A percentile compares a stretch with the other conserved stretches of the same genome.
phyloP scores from a whole-genome alignment of 805 yeast species.

The Phaffomyces thermotolerans region DNA sequence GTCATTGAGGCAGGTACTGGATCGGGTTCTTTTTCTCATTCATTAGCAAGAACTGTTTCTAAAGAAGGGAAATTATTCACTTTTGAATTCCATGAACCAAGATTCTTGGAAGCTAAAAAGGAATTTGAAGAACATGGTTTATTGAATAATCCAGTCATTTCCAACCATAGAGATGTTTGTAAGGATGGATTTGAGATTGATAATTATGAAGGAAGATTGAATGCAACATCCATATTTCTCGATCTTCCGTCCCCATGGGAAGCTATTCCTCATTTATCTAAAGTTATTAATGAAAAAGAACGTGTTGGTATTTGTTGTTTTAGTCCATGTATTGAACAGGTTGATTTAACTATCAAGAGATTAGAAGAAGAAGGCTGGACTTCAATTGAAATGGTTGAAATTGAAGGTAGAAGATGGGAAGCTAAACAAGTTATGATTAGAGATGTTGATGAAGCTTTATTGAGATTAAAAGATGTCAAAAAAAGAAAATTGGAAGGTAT shows the following conservation, averaged over 20 bases:
- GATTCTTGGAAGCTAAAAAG: constrained; percentile 67
- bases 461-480: constrained; percentile 73
- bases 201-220: constrained; percentile 29
- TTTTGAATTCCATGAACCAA: constrained; percentile 84
- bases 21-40: constrained; percentile 91
- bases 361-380: constrained; percentile 76
- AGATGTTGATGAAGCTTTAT: constrained; percentile 70
- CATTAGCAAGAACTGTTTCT: constrained; percentile 70
- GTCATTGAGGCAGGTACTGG: constrained; percentile 99
- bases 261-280: constrained; percentile 68
- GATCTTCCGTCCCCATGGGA: constrained; percentile 97
- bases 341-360: constrained; percentile 73
- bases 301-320: constrained; percentile 83
- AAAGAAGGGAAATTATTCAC: constrained; percentile 60
- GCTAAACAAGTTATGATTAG: constrained; percentile 85
- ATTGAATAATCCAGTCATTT: constrained; percentile 38
- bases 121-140: constrained; percentile 77
- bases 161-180: constrained; percentile 92
- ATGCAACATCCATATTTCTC: constrained; percentile 72
- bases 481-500: constrained; percentile 60
- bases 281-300: constrained; percentile 46
- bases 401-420: constrained; percentile 80
- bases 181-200: constrained; percentile 66
- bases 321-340: constrained; percentile 97
- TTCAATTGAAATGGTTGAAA: constrained; percentile 85